These are phyloP conservation scores for Coniochaeta hoffmannii DNA, from an alignment of 2,329 filamentous ascomycete genomes.

Conservation along the genomic window DNA sequence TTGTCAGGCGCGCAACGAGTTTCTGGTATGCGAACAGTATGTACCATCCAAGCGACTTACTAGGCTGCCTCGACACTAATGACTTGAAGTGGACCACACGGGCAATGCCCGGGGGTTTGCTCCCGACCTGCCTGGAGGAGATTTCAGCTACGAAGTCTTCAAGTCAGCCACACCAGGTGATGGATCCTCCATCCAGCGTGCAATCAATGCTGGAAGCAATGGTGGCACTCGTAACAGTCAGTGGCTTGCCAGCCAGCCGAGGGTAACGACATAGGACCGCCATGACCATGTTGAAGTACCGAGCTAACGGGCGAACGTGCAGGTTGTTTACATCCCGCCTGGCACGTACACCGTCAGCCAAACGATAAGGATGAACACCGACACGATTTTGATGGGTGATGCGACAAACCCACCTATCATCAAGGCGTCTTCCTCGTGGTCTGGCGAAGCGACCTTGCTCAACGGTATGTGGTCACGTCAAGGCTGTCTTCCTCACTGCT, in stretches of 20 bases:
- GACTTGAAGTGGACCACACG: conserved; percentile 34
- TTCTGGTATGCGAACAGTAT: conserved; percentile 28
- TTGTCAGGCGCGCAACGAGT: conserved; percentile 14
- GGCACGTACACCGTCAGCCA: conserved; percentile 31
- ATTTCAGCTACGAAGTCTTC: conserved; percentile 29
- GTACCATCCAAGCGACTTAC: background rate
- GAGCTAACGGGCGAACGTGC: background rate
- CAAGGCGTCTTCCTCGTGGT: conserved; percentile 30
- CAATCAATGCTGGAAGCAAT: conserved; percentile 28
- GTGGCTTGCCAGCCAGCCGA: conserved; percentile 34
- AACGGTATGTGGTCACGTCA: conserved; percentile 16
- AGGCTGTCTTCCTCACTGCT: background rate
- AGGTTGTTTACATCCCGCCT: conserved; percentile 35
- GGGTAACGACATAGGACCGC: conserved; percentile 15
- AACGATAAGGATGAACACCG: conserved; percentile 33
- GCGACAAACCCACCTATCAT: conserved; percentile 33
- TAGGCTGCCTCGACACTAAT: too few relatives aligned
- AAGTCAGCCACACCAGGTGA: conserved; percentile 29
- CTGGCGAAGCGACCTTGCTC: conserved; percentile 23
- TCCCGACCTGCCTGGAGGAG: conserved; percentile 29
- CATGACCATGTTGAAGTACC: background rate
- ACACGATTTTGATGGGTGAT: conserved; percentile 39
- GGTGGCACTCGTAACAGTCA: conserved; percentile 23
- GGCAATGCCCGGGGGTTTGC: conserved; percentile 27
- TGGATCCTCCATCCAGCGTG: conserved; percentile 26